These are phyloP conservation scores for Cutaneotrichosporon sp. DNA, from an alignment of 1,284 basidiomycete genomes.

Conservation along the genomic window DNA sequence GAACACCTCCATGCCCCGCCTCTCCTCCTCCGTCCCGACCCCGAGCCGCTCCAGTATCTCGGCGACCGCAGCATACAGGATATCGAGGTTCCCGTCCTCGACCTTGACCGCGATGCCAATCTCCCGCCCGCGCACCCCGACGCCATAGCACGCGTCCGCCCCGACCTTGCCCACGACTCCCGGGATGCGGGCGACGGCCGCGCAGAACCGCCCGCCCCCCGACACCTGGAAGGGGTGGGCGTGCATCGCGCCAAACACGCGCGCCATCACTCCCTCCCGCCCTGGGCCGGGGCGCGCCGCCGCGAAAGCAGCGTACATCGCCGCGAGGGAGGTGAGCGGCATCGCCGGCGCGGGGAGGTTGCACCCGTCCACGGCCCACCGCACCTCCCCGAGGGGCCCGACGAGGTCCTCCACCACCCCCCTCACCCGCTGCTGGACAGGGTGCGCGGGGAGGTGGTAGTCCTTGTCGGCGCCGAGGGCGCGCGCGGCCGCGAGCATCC, in stretches of 20 bases:
- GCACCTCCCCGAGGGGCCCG: background rate
- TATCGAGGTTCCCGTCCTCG: conserved; percentile 12
- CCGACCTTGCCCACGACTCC: conserved; percentile 12
- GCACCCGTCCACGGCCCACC: conserved; percentile 15
- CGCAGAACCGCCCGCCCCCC: conserved; percentile 8
- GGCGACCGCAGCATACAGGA: conserved; percentile 2
- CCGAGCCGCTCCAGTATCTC: conserved; percentile 13
- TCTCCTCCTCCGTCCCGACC: conserved; percentile 3
- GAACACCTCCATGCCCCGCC: background rate
- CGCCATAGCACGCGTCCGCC: conserved; percentile 11
- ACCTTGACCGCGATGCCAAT: conserved; percentile 14
- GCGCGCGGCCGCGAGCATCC: conserved; percentile 1
- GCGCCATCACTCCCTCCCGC: background rate
- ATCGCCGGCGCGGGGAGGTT: conserved; percentile 17
- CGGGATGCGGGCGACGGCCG: background rate
- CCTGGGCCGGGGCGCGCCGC: background rate
- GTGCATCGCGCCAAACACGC: conserved; percentile 3
- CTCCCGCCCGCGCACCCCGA: background rate
- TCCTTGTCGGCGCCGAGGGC: background rate
- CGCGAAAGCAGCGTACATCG: conserved; percentile 11
- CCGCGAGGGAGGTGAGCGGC: conserved; percentile 4
- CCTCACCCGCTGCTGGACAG: conserved; percentile 4
- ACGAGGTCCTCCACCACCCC: background rate
- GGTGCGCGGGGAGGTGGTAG: conserved; percentile 5
- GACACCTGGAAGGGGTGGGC: background rate